Evolutionary conservation across 2,329 filamentous ascomycete genomes (phyloP), one percentile per base, ranked within the genome.

Genomic region (Penicillium janthinellum): DNA sequence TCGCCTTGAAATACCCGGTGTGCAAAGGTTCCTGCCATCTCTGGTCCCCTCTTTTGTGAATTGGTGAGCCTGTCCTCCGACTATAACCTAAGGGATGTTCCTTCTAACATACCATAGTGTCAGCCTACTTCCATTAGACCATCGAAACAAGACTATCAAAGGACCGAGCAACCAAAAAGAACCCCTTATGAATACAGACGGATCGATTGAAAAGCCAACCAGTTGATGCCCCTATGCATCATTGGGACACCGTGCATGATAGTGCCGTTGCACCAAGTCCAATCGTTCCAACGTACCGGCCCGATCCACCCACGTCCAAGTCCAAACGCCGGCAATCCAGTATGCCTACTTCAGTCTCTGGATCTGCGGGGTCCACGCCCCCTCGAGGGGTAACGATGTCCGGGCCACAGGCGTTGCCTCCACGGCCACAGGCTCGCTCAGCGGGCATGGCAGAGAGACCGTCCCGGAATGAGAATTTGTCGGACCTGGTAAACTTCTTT

Each of bases 401-500:
- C 42, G 60, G 64, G 53, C 64, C 58, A 45, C 63, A 67, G 42
- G 52, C 25, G 8, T 54, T 41, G 8, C 52, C 52, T 44, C 61
- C 65, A 39, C 61, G 65, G 44, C 65, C 58, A 42, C 63, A 67
- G 45, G 71, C 72, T 42, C 71, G 72, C 57, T 71, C 71, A 20
- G 71, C 72, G 15, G 72, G 72, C 12, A 70, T 70, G 35, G 71
- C 71, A n/a, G 67, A 70, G 56, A 64, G 66, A 56, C 64, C 64
- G 44, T 64, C 67, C 53, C 70, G 67, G 41, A 73, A 68, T 56
- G 74, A 77, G 44, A 71, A 69, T 54, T 60, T 76, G 28, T 65
- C 70, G 34, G 75, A 77, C 47, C 67, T 77, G 12, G 69, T 77
- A 44, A 71, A 67, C 42, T 75, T 76, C 61, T 74, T 77, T 41